Percentiles rank a stretch among this genome's conserved stretches.
Conservation (phyloP, 2,329 filamentous ascomycete genomes). For the Sclerotinia spermophila region DNA sequence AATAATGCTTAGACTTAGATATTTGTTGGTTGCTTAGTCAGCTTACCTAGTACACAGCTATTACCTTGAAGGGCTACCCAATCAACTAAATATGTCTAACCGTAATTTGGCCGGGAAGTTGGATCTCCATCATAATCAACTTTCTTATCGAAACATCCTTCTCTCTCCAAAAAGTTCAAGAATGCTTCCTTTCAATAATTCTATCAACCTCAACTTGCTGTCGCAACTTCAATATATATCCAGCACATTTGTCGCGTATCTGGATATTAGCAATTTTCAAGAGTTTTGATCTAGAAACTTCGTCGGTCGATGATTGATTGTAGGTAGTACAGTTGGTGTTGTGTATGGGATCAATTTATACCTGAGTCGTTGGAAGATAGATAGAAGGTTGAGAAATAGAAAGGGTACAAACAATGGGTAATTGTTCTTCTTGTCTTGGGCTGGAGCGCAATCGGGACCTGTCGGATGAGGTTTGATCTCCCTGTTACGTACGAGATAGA, state of each 20-base stretch:
- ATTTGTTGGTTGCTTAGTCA: background rate
- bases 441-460: conserved; percentile 45
- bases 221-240: background rate
- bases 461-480: conserved; percentile 51
- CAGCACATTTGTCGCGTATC: background rate
- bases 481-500: background rate
- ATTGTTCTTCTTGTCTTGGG: conserved; percentile 59
- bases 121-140: background rate
- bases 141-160: conserved; percentile 8
- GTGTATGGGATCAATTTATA: background rate
- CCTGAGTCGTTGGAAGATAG: conserved; percentile 5
- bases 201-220: conserved; percentile 3
- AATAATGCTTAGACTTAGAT: too few relatives aligned
- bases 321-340: conserved; percentile 16
- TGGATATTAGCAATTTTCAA: background rate
- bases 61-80: background rate
- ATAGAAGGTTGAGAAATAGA: conserved; percentile 5
- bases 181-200: conserved; percentile 3
- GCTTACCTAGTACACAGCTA: background rate
- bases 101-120: conserved; percentile 12
- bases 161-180: background rate
- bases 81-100: background rate
- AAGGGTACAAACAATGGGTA: conserved; percentile 47
- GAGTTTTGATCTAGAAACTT: background rate
- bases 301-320: conserved; percentile 13